Evolutionary conservation across 768 basidiomycete genomes (phyloP).

Genomic region (Omphalotus guepiniiformis): DNA sequence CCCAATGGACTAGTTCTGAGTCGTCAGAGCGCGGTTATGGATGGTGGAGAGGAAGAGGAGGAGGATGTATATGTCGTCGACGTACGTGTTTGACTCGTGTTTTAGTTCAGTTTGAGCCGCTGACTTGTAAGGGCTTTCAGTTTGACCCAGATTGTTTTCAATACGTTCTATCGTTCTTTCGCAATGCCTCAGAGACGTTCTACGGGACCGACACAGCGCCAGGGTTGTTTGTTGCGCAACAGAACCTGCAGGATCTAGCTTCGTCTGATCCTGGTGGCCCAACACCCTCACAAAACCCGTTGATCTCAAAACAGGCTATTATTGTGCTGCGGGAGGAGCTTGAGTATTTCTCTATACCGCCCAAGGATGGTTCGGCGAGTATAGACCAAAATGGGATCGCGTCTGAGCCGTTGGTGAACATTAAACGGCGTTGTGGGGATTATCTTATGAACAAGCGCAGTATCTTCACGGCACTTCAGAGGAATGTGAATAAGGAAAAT

Average conservation of each 20-base stretch:
- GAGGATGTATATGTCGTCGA: slow-evolving; percentile 97
- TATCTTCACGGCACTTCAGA: slow-evolving; percentile 96
- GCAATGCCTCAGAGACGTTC: slow-evolving; percentile 81
- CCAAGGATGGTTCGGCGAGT: slow-evolving; percentile 52
- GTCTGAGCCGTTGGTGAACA: slow-evolving; percentile 68
- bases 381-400: slow-evolving; percentile 81
- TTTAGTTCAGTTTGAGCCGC: slow-evolving; percentile 2
- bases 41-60: slow-evolving; percentile 74
- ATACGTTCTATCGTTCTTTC: slow-evolving; percentile 92
- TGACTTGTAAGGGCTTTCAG: slow-evolving; percentile 35
- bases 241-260: slow-evolving; percentile 62
- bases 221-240: slow-evolving; percentile 75
- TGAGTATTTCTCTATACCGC: slow-evolving; percentile 96
- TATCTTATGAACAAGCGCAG: slow-evolving; percentile 85
- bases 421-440: slow-evolving; percentile 85
- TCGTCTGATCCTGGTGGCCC: slow-evolving; percentile 56
- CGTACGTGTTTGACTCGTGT: slow-evolving; percentile 49
- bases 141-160: slow-evolving; percentile 97
- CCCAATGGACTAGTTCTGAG: slow-evolving; percentile 95
- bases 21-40: slow-evolving; percentile 74
- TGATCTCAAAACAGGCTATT: slow-evolving; percentile 94
- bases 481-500: slow-evolving; percentile 99
- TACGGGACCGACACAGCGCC: slow-evolving; percentile 77
- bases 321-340: slow-evolving; percentile 97
- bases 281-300: slow-evolving; percentile 78